Conservation (phyloP, 2,329 filamentous ascomycete species). For the Arachnomyces sp. region DNA sequence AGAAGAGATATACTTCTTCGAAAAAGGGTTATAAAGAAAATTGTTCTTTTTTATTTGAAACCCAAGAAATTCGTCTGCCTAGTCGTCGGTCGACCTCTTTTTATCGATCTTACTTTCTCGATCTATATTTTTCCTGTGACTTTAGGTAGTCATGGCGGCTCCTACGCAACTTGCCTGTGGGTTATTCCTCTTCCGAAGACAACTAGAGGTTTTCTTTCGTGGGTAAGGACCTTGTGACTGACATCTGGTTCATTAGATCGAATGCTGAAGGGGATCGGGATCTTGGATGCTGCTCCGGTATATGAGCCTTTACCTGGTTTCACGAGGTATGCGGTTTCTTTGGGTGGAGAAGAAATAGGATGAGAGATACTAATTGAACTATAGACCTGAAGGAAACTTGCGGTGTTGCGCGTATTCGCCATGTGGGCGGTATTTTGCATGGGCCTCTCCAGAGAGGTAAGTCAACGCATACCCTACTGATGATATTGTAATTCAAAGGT, state of each 20-base stretch:
- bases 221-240: background rate
- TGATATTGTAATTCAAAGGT: background rate
- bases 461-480: conserved; percentile 15
- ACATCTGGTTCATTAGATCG: conserved; percentile 50
- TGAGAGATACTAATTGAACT: conserved; percentile 9
- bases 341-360: conserved; percentile 9
- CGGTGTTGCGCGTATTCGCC: conserved; percentile 93
- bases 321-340: conserved; percentile 37
- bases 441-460: conserved; percentile 73
- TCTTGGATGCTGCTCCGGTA: conserved; percentile 83
- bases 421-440: conserved; percentile 92
- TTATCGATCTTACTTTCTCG: conserved; percentile 1
- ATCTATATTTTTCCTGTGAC: conserved; percentile 52
- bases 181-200: conserved; percentile 24
- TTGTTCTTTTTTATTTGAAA: background rate
- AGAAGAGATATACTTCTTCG: background rate
- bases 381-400: conserved; percentile 83
- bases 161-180: conserved; percentile 86
- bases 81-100: background rate
- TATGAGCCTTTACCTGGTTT: conserved; percentile 84
- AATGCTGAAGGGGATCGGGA: conserved; percentile 91
- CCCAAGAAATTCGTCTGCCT: conserved; percentile 1
- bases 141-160: conserved; percentile 90
- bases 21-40: background rate
- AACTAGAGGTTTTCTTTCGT: background rate